phyloP scores from a whole-genome alignment of 208 protist species.

The Trypanosoma avium region DNA sequence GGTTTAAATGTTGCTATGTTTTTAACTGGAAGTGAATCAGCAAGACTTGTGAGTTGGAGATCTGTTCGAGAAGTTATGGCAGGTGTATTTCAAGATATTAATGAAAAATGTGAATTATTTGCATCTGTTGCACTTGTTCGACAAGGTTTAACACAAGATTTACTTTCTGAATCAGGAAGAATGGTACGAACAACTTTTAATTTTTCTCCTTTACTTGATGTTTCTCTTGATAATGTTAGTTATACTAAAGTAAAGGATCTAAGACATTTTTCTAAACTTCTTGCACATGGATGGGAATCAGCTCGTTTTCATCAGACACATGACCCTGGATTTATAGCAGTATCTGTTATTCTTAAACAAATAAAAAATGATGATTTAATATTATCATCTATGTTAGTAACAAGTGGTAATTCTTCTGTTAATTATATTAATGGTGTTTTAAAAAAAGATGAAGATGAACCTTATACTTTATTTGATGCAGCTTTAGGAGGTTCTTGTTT shows the following conservation, averaged over 20 bases:
- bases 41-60: slow-evolving; percentile 28
- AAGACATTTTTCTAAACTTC: slow-evolving; percentile 20
- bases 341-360: slow-evolving; percentile 61
- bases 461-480: slow-evolving; percentile 48
- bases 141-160: slow-evolving; percentile 45
- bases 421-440: slow-evolving; percentile 39
- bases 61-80: slow-evolving; percentile 43
- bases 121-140: slow-evolving; percentile 40
- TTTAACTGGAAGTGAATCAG: slow-evolving; percentile 39
- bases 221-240: slow-evolving; percentile 44
- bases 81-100: slow-evolving; percentile 37
- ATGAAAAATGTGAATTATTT: slow-evolving; percentile 39
- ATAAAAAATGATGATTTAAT: slow-evolving; percentile 44
- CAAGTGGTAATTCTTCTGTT: slow-evolving; percentile 31
- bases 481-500: slow-evolving; percentile 52
- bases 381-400: slow-evolving; percentile 64
- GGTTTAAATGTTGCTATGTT: slow-evolving; percentile 63
- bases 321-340: slow-evolving; percentile 38
- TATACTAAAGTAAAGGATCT: slow-evolving; percentile 32
- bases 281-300: slow-evolving; percentile 14
- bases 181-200: slow-evolving; percentile 29
- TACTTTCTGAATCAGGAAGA: slow-evolving; percentile 39
- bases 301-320: slow-evolving; percentile 10
- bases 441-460: slow-evolving; percentile 29
- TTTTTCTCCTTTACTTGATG: slow-evolving; percentile 30